A percentile compares a stretch with the other conserved stretches of the same genome.
These are phyloP conservation scores for Trichoderma gamsii DNA, from an alignment of 495 filamentous ascomycete species.

Conservation along the genomic window DNA sequence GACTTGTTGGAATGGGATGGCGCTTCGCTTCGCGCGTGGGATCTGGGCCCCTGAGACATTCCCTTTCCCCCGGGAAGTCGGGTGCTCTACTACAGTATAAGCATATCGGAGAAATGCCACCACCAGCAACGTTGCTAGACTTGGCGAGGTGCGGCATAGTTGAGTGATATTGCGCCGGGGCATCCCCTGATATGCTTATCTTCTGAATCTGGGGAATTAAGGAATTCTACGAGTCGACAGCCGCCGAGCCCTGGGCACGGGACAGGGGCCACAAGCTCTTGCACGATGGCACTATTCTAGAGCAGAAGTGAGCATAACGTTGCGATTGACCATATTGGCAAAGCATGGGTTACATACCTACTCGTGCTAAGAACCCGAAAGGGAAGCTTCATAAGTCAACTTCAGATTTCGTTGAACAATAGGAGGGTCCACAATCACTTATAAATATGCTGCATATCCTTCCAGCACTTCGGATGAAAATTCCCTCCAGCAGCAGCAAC, in stretches of 20 bases:
- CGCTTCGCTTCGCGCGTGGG: not conserved
- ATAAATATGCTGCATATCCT: not conserved
- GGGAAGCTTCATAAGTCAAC: constrained; percentile 3
- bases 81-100: not conserved
- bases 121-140: constrained; percentile 3
- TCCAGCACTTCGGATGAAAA: not conserved
- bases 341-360: not conserved
- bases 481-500: not conserved
- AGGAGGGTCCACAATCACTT: not conserved
- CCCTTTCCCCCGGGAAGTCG: not conserved
- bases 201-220: not conserved
- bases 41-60: not conserved
- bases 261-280: not conserved
- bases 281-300: not conserved
- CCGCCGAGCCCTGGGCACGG: not conserved
- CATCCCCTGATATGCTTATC: not conserved
- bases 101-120: not conserved
- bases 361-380: not conserved
- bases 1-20: not conserved
- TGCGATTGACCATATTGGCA: not conserved
- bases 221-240: not conserved
- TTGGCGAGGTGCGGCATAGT: not conserved
- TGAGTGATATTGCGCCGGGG: not conserved
- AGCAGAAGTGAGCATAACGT: not conserved
- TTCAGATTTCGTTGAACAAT: not conserved